Base-by-base conservation (phyloP, 2,329 filamentous ascomycete genomes). In the Clarireedia homoeocarpa region DNA sequence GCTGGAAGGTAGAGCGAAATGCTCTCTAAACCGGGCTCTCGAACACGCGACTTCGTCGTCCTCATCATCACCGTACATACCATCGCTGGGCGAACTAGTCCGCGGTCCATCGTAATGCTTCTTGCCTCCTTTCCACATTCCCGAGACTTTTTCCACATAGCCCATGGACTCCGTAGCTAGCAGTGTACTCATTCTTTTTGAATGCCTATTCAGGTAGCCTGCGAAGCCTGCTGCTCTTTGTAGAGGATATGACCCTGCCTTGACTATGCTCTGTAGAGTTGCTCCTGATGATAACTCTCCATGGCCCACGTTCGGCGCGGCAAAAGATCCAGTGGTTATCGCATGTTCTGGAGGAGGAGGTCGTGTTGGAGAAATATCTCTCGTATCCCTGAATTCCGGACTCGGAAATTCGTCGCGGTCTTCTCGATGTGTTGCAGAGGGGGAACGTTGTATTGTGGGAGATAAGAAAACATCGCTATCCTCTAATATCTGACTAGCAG, bases 101-200 rank as follows among this genome's bases (percentile, higher is more conserved):
- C 73, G 70, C 2, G 77, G 77, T 45, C 82, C 87, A 50, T 86
- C 84, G 66, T 97, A 99, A 71, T 97, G 92, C 65, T 86, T 91
- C 64, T 86, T 85, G 12, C 89, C 89, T 36, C 94, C 94, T 63
- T 91, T 89, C 84, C 94, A 94, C 88, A 97, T 97, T 39, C 91
- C 92, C 0, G 92, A 95, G 0, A 97, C 91, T 71, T 96, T 97
- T 67, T 95, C 91, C 34, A 96, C 86, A 68, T 97, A 97, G 1
- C 90, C 91, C 85, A 96, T 95, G 0, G 92, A 95, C 70, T 96
- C 91, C 0, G 86, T 89, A 6, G 92, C 89, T 47, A 97, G 74
- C 7, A 95, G 74, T 27, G 78, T 89, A 58, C 89, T 89, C 84
- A 97, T 89, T 36, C 84, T 83, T 63, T 88, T 88, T 23, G 90